Conservation (phyloP, 192 early-diverging fungal genomes). For the Hyaloraphidium curvatum region DNA sequence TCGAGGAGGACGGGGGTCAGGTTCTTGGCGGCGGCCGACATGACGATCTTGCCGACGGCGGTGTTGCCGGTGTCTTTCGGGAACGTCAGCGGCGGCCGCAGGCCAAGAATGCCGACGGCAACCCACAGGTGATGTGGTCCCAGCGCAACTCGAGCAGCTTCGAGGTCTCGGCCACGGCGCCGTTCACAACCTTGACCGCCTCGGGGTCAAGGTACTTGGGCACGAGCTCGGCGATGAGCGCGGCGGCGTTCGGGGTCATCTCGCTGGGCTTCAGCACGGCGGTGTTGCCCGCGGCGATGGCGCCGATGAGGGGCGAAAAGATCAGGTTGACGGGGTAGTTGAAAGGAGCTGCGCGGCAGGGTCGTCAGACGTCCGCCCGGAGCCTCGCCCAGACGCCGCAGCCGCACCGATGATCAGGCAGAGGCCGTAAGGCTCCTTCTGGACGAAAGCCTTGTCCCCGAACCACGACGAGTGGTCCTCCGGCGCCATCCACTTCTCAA, state of each 20-base stretch:
- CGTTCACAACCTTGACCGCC: slow-evolving; percentile 49
- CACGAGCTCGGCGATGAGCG: slow-evolving; percentile 37
- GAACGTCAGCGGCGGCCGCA: no score
- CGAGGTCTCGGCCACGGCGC: slow-evolving; percentile 53
- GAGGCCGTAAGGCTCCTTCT: slow-evolving; percentile 52
- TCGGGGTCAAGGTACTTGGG: slow-evolving; percentile 52
- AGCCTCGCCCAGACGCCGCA: slow-evolving; percentile 21
- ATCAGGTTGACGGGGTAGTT: slow-evolving; percentile 45
- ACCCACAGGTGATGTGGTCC: slow-evolving; percentile 82
- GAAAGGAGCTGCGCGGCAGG: background rate
- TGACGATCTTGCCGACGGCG: slow-evolving; percentile 58
- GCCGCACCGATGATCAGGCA: slow-evolving; percentile 50
- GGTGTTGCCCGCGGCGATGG: slow-evolving; percentile 79
- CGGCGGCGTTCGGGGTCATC: slow-evolving; percentile 40
- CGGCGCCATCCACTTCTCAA: no score
- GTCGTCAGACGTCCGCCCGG: background rate
- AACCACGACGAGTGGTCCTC: no score
- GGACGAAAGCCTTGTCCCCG: slow-evolving; percentile 7
- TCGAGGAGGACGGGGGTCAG: slow-evolving; percentile 80
- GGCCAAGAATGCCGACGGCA: no score
- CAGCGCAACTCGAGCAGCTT: slow-evolving; percentile 52
- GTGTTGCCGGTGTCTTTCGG: slow-evolving; percentile 79
- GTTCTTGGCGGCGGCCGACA: slow-evolving; percentile 62
- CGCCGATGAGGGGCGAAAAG: slow-evolving; percentile 52
- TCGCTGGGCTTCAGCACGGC: slow-evolving; percentile 76